phyloP scores from a whole-genome alignment of 495 filamentous ascomycete genomes.

The Pyronema domesticum region DNA sequence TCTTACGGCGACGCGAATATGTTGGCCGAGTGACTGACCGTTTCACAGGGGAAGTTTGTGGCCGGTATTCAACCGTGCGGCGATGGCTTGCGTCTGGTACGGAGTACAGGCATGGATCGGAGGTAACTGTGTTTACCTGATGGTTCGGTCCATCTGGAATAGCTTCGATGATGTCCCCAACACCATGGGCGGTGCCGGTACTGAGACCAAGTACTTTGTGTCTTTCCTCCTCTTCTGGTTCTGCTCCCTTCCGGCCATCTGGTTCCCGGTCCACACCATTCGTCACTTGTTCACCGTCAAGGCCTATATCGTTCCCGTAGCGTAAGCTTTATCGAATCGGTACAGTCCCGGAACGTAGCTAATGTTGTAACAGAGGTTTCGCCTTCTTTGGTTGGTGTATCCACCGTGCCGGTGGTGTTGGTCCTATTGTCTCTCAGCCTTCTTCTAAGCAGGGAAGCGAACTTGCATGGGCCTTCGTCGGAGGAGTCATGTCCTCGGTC shows the following conservation, averaged over 20 bases:
- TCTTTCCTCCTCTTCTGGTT: slow-evolving; percentile 81
- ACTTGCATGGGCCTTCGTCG: slow-evolving; percentile 66
- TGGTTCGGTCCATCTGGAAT: slow-evolving; percentile 71
- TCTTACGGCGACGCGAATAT: not conserved
- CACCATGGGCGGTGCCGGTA: slow-evolving; percentile 46
- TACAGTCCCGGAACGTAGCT: not conserved
- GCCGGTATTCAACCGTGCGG: slow-evolving; percentile 80
- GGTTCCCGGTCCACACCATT: slow-evolving; percentile 58
- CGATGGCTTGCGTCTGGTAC: slow-evolving; percentile 77
- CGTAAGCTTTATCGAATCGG: slow-evolving; percentile 20
- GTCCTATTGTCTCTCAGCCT: slow-evolving; percentile 64
- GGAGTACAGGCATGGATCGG: slow-evolving; percentile 78
- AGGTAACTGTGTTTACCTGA: slow-evolving; percentile 61
- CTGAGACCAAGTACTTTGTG: slow-evolving; percentile 54
- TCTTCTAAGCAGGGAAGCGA: slow-evolving; percentile 45
- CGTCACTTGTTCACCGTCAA: slow-evolving; percentile 88
- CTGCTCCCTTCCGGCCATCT: slow-evolving; percentile 63
- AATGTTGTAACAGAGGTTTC: slow-evolving; percentile 32
- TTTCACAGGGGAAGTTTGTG: slow-evolving; percentile 45
- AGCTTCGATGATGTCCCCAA: slow-evolving; percentile 47
- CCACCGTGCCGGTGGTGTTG: slow-evolving; percentile 63
- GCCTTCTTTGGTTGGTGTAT: slow-evolving; percentile 86
- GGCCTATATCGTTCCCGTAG: slow-evolving; percentile 64
- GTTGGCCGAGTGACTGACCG: not conserved
- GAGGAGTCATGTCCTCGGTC: slow-evolving; percentile 72